Base-by-base conservation (phyloP, 352 stramenopile species). In the Thraustochytrium sp. region DNA sequence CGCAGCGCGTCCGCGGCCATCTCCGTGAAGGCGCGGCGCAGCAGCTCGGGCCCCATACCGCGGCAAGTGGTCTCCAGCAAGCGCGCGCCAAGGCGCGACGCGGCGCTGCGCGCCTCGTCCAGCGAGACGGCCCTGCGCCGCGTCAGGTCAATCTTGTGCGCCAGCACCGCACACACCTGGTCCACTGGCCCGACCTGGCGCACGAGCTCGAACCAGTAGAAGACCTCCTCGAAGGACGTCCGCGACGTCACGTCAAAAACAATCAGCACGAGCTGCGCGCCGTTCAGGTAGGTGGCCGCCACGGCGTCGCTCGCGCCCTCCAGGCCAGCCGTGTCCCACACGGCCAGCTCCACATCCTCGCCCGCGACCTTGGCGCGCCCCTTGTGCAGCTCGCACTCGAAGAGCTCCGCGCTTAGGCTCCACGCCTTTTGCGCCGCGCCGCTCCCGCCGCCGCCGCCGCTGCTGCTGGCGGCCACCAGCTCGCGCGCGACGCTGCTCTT, bases 121-220 rank as follows among this genome's bases (percentile, higher is more conserved):
- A 72, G 26, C 9, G 26, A 2, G 36, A 72, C 26, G 21, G 26
- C 36, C 31, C 59, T 72, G 26, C 59, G 29, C 26, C 59, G 59
- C 26, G 59, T 72, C 16, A 72, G 59, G 40, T 72, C 59, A 26
- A 72, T 72, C 26, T 72, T 72, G 26, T 72, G 59, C 59, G 59
- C 59, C 36, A 72, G 36, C 36, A 72, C 40, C 9, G 9, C 42
- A 31, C 59, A 72, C 11, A 72, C 40, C 36, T 72, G 59, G 34
- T 72, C 26, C 59, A 49, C 59, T 31, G 59, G 59, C 21, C 59
- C 59, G 8, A 21, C 31, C 1, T 26, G 59, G 29, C 40, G 59
- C 59, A 49, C 59, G 21, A 72, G 21, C 11, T 72, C 40, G 40
- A 44, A 31, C 59, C 59, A 72, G 36, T 72, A 72, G 16, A 26